Conservation (phyloP, 108 stramenopile genomes). For the Discostella pseudostelligera region DNA sequence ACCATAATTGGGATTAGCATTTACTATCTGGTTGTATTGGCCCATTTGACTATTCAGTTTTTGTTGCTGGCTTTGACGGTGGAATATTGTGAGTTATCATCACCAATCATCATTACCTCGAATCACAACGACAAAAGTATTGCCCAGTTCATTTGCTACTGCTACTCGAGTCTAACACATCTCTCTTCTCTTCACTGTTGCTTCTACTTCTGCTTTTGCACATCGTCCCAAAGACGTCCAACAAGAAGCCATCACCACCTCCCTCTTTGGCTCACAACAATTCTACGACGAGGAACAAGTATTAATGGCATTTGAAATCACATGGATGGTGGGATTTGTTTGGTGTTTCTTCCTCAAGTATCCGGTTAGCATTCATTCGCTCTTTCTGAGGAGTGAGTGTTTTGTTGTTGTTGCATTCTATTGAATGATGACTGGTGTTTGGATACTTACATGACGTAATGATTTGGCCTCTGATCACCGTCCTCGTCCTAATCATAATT, state of each 20-base stretch:
- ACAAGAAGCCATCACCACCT: conserved; percentile 32
- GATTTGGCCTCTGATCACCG: too few relatives aligned
- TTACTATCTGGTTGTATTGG: conserved; percentile 41
- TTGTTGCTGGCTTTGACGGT: conserved; percentile 42
- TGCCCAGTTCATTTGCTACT: too few relatives aligned
- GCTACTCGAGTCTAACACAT: too few relatives aligned
- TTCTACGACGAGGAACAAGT: conserved; percentile 58
- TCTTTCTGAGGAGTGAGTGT: conserved; percentile 40
- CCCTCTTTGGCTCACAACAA: conserved; percentile 21
- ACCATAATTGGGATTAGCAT: conserved; percentile 46
- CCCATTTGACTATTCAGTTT: conserved; percentile 30
- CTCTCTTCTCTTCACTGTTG: too few relatives aligned
- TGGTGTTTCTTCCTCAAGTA: conserved; percentile 49
- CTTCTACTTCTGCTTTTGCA: too few relatives aligned
- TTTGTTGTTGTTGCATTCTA: background rate
- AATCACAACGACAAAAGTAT: too few relatives aligned
- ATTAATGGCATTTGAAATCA: conserved; percentile 52
- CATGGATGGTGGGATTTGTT: conserved; percentile 53
- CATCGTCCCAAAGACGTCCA: conserved; percentile 43
- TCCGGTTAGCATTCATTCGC: conserved; percentile 37
- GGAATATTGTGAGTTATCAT: conserved; percentile 46
- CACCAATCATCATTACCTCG: too few relatives aligned
- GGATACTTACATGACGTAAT: too few relatives aligned
- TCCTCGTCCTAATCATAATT: background rate
- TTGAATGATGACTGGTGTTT: too few relatives aligned